Evolutionary conservation across 2,329 filamentous ascomycete species (phyloP), one percentile per base, ranked within the genome.

Genomic region (Trichoderma sp.): DNA sequence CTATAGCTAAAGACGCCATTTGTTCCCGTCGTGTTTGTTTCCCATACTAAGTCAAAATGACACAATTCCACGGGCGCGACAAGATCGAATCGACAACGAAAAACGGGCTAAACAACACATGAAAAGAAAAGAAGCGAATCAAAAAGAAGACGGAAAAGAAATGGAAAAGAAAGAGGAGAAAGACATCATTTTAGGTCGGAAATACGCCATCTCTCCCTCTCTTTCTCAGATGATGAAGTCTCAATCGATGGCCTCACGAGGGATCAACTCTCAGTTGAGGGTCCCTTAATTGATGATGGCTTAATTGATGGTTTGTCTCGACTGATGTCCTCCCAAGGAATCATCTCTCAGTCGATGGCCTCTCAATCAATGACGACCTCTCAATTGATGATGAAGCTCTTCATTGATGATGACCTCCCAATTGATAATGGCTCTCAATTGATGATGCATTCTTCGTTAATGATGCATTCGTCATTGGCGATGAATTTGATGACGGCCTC

Each of bases 1-100:
- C 28, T 28, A n/a, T 53, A 70, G 67, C 66, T 70, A 34, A 32
- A 39, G 30, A 21, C 67, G 67, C 67, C 67, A 62, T 69, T 30
- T 30, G 30, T 30, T 18, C 39, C 56, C 39, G 24, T 62, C 67
- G n/a, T 28, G 26, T 62, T 47, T 61, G 28, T 62, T 47, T 61
- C 56, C 67, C 57, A 47, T 69, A 32, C 56, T 24, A 58, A 34
- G 30, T 11, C 14, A 28, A 58, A 21, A 57, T n/a, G 11, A 58
- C 21, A 43, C 21, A 30, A 57, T 28, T 21, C 30, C 26, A n/a
- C 11, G 24, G 34, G 32, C 32, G 36, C 51, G 26, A 57, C 11
- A 39, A 58, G 4, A 39, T 8, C 47, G 28, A 66, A 56, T 7
- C 64, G 64, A 67, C 43, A 11, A n/a, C 63, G 30, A 53, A 57